Evolutionary conservation across 768 basidiomycete genomes (phyloP).

Genomic region (Lactarius indigo): DNA sequence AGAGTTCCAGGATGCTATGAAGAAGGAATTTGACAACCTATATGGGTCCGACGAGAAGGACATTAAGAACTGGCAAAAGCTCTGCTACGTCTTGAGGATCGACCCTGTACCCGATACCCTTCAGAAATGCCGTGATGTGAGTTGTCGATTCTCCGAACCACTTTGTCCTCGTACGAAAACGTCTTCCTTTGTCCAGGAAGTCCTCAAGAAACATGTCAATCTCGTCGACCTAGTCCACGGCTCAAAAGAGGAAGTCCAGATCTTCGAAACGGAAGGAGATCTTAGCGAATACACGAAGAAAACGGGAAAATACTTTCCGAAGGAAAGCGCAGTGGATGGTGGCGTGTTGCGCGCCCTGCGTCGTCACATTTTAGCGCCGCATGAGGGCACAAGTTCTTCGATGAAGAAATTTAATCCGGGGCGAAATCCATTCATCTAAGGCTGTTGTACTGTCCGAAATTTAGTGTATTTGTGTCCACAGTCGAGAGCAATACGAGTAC

Average conservation of each 20-base stretch:
- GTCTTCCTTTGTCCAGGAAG: not conserved
- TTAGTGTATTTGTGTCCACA: not conserved
- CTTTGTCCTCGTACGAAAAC: not conserved
- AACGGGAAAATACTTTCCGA: slow-evolving; percentile 30
- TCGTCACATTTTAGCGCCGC: slow-evolving; percentile 27
- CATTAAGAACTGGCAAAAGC: slow-evolving; percentile 21
- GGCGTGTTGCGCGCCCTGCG: slow-evolving; percentile 32
- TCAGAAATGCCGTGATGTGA: slow-evolving; percentile 3
- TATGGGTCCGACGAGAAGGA: slow-evolving; percentile 26
- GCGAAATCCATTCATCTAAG: not conserved
- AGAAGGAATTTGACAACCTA: slow-evolving; percentile 21
- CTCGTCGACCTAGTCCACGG: slow-evolving; percentile 33
- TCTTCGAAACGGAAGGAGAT: slow-evolving; percentile 27
- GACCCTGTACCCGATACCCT: slow-evolving; percentile 16
- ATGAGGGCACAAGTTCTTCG: not conserved
- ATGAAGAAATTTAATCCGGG: not conserved
- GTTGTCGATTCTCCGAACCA: not conserved
- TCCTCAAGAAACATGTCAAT: slow-evolving; percentile 29
- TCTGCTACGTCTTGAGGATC: slow-evolving; percentile 24
- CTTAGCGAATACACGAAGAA: slow-evolving; percentile 29
- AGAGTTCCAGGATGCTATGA: slow-evolving; percentile 11
- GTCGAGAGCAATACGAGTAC: not conserved
- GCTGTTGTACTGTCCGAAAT: not conserved
- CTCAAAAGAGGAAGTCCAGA: slow-evolving; percentile 20
- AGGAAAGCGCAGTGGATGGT: slow-evolving; percentile 29